Conservation (phyloP, 192 early-diverging fungal genomes). For the Linnemannia elongata region DNA sequence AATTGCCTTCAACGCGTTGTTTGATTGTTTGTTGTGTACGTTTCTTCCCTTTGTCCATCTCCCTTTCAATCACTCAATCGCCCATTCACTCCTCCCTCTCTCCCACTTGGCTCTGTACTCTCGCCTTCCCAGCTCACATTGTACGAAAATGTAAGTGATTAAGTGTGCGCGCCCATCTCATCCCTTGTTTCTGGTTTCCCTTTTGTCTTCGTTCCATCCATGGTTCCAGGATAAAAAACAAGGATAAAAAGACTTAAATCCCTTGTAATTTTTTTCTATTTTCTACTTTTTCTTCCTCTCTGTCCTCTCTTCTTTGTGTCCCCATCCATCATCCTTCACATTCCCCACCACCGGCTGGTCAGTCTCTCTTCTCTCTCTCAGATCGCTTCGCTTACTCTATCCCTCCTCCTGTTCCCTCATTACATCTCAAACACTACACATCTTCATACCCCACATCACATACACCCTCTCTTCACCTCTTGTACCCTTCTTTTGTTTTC, state of each 20-base stretch:
- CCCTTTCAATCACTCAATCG: neutral
- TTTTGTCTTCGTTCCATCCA: conserved; percentile 11
- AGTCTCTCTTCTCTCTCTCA: neutral
- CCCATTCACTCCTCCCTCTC: neutral
- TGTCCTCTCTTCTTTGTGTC: conserved; percentile 3
- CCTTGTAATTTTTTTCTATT: neutral
- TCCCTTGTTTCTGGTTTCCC: conserved; percentile 16
- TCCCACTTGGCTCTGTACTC: neutral
- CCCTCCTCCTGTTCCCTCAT: neutral
- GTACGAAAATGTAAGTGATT: neutral
- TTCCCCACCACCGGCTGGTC: conserved; percentile 12
- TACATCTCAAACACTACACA: neutral
- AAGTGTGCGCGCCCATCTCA: neutral
- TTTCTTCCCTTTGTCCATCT: neutral
- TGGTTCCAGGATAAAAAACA: neutral
- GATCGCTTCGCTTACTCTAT: conserved; percentile 4
- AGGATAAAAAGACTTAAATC: neutral
- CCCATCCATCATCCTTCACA: neutral
- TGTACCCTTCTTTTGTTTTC: conserved; percentile 11
- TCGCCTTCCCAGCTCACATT: neutral
- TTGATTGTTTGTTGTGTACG: neutral
- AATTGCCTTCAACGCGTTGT: neutral
- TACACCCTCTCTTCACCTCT: neutral
- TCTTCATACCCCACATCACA: neutral
- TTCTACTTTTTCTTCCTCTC: neutral